Percentiles rank a stretch among this genome's conserved stretches.
phyloP scores from a whole-genome alignment of 768 basidiomycete genomes.

The Cyclocybe cylindracea region DNA sequence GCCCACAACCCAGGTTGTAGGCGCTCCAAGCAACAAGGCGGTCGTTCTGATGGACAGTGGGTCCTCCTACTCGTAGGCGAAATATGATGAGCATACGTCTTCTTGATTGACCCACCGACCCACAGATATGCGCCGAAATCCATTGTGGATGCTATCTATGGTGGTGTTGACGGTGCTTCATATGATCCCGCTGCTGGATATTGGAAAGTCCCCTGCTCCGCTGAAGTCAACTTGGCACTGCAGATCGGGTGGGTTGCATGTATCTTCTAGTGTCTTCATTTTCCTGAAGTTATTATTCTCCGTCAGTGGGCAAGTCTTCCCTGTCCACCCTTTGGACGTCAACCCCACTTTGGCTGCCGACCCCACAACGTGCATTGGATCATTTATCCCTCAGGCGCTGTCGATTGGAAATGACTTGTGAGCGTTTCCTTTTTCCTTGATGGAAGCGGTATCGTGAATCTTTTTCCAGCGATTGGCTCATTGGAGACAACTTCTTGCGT shows the following conservation, averaged over 20 bases:
- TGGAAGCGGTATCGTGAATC: not conserved
- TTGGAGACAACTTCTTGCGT: slow-evolving; percentile 83
- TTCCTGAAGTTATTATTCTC: slow-evolving; percentile 10
- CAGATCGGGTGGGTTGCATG: slow-evolving; percentile 63
- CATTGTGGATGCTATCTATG: slow-evolving; percentile 71
- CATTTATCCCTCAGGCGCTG: slow-evolving; percentile 68
- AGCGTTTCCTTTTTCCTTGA: slow-evolving; percentile 22
- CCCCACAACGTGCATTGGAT: slow-evolving; percentile 62
- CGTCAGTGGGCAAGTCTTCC: slow-evolving; percentile 67
- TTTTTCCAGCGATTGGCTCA: slow-evolving; percentile 68
- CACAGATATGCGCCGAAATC: slow-evolving; percentile 68
- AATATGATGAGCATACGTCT: not conserved
- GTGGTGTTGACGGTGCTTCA: slow-evolving; percentile 59
- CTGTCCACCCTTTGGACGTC: slow-evolving; percentile 80
- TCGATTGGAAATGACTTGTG: slow-evolving; percentile 71
- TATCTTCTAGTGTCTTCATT: not conserved
- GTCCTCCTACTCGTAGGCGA: slow-evolving; percentile 73
- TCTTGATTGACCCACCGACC: slow-evolving; percentile 4
- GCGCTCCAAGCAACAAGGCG: slow-evolving; percentile 68
- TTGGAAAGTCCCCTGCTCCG: slow-evolving; percentile 75
- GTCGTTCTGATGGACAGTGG: slow-evolving; percentile 81
- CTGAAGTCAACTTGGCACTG: slow-evolving; percentile 77
- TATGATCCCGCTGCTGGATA: slow-evolving; percentile 53
- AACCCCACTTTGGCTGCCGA: slow-evolving; percentile 48
- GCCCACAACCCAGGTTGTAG: slow-evolving; percentile 54